These are phyloP conservation scores for Rhodotorula taiwanensis DNA, from an alignment of 768 basidiomycete genomes.

Conservation along the genomic window DNA sequence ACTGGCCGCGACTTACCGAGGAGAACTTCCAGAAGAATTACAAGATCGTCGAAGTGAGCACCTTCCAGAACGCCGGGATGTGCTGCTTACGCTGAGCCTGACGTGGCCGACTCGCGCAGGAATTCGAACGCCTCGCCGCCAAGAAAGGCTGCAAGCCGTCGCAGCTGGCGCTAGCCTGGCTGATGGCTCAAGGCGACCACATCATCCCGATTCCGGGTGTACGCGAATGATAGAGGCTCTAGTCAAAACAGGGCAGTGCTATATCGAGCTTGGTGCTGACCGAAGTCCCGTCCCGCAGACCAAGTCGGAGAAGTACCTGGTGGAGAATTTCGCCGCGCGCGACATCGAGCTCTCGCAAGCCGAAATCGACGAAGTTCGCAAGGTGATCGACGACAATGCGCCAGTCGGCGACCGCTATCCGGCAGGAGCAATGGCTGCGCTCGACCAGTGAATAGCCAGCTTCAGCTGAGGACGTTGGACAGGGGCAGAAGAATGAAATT, in stretches of 20 bases:
- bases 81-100: constrained; percentile 38
- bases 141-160: constrained; percentile 45
- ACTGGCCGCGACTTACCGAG: constrained; percentile 50
- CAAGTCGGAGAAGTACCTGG: constrained; percentile 48
- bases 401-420: constrained; percentile 49
- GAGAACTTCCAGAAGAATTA: constrained; percentile 42
- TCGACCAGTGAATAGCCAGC: constrained; percentile 1
- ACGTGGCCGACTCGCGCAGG: constrained; percentile 41
- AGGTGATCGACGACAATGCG: constrained; percentile 45
- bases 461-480: no score
- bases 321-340: constrained; percentile 51
- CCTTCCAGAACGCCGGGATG: not conserved
- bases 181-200: constrained; percentile 40
- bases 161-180: constrained; percentile 48
- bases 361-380: constrained; percentile 49
- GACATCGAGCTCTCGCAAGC: constrained; percentile 48
- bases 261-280: no score
- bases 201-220: constrained; percentile 43
- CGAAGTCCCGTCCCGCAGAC: constrained; percentile 2
- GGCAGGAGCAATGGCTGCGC: not conserved
- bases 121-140: constrained; percentile 42
- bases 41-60: constrained; percentile 18
- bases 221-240: no score
- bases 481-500: no score
- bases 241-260: no score